Conservation (phyloP, 1,139 yeast genomes). For the Keqinozyma sinolaborantium region DNA sequence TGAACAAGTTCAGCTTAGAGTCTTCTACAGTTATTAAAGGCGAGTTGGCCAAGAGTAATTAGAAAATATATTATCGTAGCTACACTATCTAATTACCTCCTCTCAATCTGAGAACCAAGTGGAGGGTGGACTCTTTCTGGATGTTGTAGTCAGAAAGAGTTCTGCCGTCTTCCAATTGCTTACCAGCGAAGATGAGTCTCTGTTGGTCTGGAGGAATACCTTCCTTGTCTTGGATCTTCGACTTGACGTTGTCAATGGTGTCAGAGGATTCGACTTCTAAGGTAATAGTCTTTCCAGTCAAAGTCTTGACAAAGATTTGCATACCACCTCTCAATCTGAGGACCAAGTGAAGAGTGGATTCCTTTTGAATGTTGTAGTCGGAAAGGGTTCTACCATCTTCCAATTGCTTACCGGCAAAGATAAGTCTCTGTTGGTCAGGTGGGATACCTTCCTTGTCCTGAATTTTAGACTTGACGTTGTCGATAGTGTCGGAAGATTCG, state of each 20-base stretch:
- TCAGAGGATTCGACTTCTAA: slow-evolving; percentile 71
- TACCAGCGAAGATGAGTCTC: slow-evolving; percentile 57
- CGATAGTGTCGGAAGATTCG: slow-evolving; percentile 33
- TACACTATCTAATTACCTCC: slow-evolving; percentile 45
- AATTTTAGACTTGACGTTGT: slow-evolving; percentile 95
- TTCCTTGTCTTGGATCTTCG: slow-evolving; percentile 53
- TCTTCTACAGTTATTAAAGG: slow-evolving; percentile 28
- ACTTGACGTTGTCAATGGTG: slow-evolving; percentile 63
- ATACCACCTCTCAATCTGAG: slow-evolving; percentile 98
- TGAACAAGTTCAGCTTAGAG: slow-evolving; percentile 27
- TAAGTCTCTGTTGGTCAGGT: slow-evolving; percentile 96
- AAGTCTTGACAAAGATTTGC: slow-evolving; percentile 59
- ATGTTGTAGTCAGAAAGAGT: slow-evolving; percentile 65
- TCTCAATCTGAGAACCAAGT: slow-evolving; percentile 54
- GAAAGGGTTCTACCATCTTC: slow-evolving; percentile 88
- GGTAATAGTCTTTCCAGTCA: slow-evolving; percentile 71
- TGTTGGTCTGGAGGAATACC: slow-evolving; percentile 54
- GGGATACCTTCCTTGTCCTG: slow-evolving; percentile 98
- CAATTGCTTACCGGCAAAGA: slow-evolving; percentile 98
- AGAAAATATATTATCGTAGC: background rate
- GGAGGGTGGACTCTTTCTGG: slow-evolving; percentile 62
- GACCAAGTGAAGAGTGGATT: slow-evolving; percentile 91
- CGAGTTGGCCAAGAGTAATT: slow-evolving; percentile 16
- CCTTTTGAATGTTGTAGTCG: slow-evolving; percentile 31
- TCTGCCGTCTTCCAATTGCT: slow-evolving; percentile 65